These are phyloP conservation scores for Stropharia rugosoannulata DNA, from an alignment of 768 basidiomycete genomes.

Conservation along the genomic window DNA sequence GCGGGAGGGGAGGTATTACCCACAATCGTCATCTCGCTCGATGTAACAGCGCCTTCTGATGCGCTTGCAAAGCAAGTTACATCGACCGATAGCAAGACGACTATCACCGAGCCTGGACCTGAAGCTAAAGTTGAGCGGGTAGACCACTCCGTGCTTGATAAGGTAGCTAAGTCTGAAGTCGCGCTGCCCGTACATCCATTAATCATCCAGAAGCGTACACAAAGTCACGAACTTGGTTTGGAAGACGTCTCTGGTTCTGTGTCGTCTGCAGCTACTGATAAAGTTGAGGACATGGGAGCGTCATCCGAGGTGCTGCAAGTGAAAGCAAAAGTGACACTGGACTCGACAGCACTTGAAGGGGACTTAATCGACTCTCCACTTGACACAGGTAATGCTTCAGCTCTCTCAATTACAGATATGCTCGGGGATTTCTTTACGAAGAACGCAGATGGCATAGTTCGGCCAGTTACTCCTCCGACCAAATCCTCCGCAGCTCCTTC, in stretches of 20 bases:
- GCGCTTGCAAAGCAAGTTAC: conserved; percentile 8
- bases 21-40: conserved; percentile 16
- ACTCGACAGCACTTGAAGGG: conserved; percentile 1
- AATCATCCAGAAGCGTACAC: conserved; percentile 8
- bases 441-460: not conserved
- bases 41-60: conserved; percentile 2
- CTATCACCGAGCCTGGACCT: no score
- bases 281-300: not conserved
- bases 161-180: not conserved
- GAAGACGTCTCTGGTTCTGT: not conserved
- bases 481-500: conserved; percentile 4
- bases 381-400: conserved; percentile 1
- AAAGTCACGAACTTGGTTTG: not conserved
- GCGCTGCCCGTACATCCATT: conserved; percentile 11
- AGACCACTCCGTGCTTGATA: not conserved
- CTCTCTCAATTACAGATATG: conserved; percentile 12
- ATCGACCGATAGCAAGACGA: not conserved
- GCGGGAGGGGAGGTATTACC: conserved; percentile 8
- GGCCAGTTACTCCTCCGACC: conserved; percentile 8
- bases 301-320: not conserved
- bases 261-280: not conserved
- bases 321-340: conserved; percentile 7
- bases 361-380: not conserved
- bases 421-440: conserved; percentile 14
- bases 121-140: not conserved